Evolutionary conservation across 768 basidiomycete genomes (phyloP), one percentile per base, ranked within the genome.

Genomic region (Auriscalpium orientale): DNA sequence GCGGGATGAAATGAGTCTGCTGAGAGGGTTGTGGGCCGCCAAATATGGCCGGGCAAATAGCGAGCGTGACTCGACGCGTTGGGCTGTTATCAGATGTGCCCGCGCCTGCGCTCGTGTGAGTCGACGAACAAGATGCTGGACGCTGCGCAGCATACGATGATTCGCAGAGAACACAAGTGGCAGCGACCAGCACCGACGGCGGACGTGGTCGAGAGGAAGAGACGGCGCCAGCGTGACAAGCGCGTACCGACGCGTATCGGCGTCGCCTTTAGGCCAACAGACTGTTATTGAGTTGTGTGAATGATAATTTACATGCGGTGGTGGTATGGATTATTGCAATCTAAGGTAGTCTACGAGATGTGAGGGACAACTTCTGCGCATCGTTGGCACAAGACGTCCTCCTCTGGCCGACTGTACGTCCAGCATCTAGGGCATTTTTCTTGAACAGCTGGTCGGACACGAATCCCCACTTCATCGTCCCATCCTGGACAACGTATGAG

Each of bases 401-500:
- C 68, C 43, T 73, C 66, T 11, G 67, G 61, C 13, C 85, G 76
- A 2, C 83, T 84, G 66, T 78, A 87, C 7, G 82, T 86, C 93
- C 95, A 97, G 68, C 95, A 98, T 15, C 95, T 80, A 21, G 93
- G 90, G 67, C 95, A 98, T 68, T 95, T 95, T 20, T 73, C 65
- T 51, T 70, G 58, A 4, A 68, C 71, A 11, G 91, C 81, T 15
- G 89, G 86, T 16, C 76, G 74, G n/a, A 89, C 73, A 13, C 79
- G 76, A 53, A 91, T 70, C 0, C 68, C 71, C 3, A 28, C 28
- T 28, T 28, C 28, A 84, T 56, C 12, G 58, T 53, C 20, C 64
- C 62, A 3, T 62, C 60, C 68, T 64, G 40, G 54, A 2, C 1
- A 2, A 4, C 7, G 7, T 7, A 4, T 28, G 4, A 28, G 28